Base-by-base conservation (phyloP, 176 grass and related monocot species). In the Miscanthus lutarioriparius region DNA sequence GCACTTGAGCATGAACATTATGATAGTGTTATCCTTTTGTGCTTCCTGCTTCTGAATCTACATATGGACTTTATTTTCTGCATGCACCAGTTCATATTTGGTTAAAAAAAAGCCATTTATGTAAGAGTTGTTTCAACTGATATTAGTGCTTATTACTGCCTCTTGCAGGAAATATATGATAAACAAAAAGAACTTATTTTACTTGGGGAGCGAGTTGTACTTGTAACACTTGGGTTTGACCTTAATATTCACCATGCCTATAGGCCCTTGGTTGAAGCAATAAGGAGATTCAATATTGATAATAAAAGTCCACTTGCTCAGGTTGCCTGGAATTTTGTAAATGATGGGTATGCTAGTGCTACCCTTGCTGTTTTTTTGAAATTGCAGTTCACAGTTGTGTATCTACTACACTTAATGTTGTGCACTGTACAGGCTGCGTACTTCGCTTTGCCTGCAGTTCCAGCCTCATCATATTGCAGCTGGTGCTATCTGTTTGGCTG, bases 281-380 rank as follows among this genome's bases (percentile, higher is more conserved):
- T 98, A 88, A 93, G 92, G 80, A 95, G 85, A 86, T 98, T 93
- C 80, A 91, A 90, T 49, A 82, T 98, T 78, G 83, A 86, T 74
- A 75, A 85, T 77, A 89, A 90, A 87, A 88, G 87, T 90, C 64
- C 96, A 1, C 96, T 98, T 80, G 77, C 96, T 82, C 93, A 95
- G 82, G 93, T 98, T 90, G 96, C 93, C 44, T 98, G 93, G 96
- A 98, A 98, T 95, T 98, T 98, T 91, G 93, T 98, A 67, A 98
- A 98, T 90, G 96, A 98, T 95, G 96, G 96, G 96, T 95, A 97
- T 82, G 92, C 85, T 91, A 90, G 69, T 83, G 87, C 82, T 89
- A 82, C 89, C 76, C 77, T 84, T 82, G 20, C n/a, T n/a, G 9
- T 64, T 6, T 76, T 33, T 33, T 33, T 33, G 67, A 74, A 74